Base-by-base conservation (phyloP, 2,329 filamentous ascomycete genomes). In the Penicillium sp. region DNA sequence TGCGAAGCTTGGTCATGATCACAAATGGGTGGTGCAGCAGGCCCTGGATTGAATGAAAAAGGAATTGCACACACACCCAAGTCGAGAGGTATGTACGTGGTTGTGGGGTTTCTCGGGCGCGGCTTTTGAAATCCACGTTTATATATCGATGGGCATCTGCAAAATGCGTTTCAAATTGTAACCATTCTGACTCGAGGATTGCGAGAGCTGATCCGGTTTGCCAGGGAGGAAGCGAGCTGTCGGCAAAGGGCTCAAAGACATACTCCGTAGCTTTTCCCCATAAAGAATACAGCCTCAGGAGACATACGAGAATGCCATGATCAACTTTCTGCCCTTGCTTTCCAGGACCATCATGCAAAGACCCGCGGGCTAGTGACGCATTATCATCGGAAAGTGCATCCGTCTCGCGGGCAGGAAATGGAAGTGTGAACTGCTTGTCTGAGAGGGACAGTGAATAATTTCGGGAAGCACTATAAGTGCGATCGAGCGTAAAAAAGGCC, bases 1-100 rank as follows among this genome's bases (percentile, higher is more conserved):
- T 59, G 8, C 67, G 65, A 13, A 69, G 61, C 44, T 70, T 70
- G 45, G 63, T 61, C 65, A 68, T 68, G 1, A 62, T 64, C 10
- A 69, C 62, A 29, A 70, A 70, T 0, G 68, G 68, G 41, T 69
- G 68, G 43, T 70, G 65, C 10, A 69, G 50, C 7, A 68, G 39
- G 36, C 61, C 62, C 23, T 65, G 66, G 16, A 67, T 58, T 2
- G 63, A 66, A 47, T 70, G 67, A 16, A 68, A 63, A 16, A 70
- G 54, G 8, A 70, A 68, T 38, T 70, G 68, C 9, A 67, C 65
- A 50, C 60, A 68, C 3, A 69, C 50, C 68, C 68, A 70, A 10
- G 61, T 66, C 15, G 63, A 62, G 13, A 69, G 55, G 31, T 69
- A 70, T 15, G 61, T 46, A 10, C 61, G 60, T 23, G 60, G 59